Percentiles rank a stretch among this genome's conserved stretches.
These are phyloP conservation scores for Diaporthe aspalathi DNA, from an alignment of 2,329 filamentous ascomycete genomes.

Conservation along the genomic window DNA sequence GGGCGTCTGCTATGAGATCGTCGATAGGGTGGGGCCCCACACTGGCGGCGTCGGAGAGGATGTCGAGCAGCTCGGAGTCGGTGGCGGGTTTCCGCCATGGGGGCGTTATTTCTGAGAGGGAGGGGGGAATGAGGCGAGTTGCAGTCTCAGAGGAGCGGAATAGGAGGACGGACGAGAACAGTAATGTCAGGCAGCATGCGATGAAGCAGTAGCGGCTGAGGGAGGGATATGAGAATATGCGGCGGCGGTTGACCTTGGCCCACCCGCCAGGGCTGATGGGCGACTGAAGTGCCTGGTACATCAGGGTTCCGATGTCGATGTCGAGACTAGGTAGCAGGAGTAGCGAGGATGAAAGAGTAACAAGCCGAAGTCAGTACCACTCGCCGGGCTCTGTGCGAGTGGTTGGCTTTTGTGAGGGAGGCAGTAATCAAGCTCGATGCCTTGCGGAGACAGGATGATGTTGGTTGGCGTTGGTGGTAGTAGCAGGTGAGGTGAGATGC, in stretches of 20 bases:
- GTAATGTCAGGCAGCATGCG: conserved; percentile 33
- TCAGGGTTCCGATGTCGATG: conserved; percentile 8
- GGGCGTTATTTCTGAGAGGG: conserved; percentile 30
- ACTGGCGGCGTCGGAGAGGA: conserved; percentile 31
- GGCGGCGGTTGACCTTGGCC: conserved; percentile 34
- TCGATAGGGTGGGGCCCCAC: conserved; percentile 56
- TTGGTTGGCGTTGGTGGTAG: not conserved
- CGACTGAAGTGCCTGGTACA: conserved; percentile 33
- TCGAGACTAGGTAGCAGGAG: not conserved
- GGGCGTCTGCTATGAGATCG: conserved; percentile 54
- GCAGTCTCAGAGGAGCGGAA: conserved; percentile 33
- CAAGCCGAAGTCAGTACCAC: not conserved
- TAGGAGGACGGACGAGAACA: conserved; percentile 37
- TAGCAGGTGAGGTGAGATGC: not conserved
- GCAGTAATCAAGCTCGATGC: not conserved
- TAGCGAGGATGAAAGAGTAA: not conserved
- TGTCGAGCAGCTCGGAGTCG: conserved; percentile 40
- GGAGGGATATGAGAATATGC: conserved; percentile 24
- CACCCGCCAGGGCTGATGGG: conserved; percentile 34
- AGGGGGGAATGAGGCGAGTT: conserved; percentile 26
- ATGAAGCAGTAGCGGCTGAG: conserved; percentile 36
- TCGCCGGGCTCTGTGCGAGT: conserved; percentile 22
- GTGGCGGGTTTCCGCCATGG: conserved; percentile 38
- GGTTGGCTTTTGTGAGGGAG: conserved; percentile 1
- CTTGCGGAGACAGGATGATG: not conserved